These are phyloP conservation scores for Echinochloa phyllopogon DNA, from an alignment of 176 grass and related monocot genomes.

Conservation along the genomic window DNA sequence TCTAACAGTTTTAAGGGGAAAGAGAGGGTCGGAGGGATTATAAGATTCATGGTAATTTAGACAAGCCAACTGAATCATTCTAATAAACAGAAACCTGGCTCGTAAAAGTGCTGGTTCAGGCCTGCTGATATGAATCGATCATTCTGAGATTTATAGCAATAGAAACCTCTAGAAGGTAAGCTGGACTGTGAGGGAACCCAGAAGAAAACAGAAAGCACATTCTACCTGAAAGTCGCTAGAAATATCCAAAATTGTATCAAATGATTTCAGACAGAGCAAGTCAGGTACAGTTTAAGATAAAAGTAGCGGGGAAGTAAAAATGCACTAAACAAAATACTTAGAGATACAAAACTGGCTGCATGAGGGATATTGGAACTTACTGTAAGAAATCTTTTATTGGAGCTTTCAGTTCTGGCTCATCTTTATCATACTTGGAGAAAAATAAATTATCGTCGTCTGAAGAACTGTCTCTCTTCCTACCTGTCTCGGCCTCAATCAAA, in stretches of 20 bases:
- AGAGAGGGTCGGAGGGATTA: not conserved
- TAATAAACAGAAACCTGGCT: not conserved
- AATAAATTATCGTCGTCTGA: conserved; percentile 77
- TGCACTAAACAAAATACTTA: conserved; percentile 34
- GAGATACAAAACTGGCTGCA: conserved; percentile 25
- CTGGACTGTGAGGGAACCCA: not conserved
- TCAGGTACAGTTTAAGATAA: conserved; percentile 1
- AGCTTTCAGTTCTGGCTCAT: conserved; percentile 81
- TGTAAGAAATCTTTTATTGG: conserved; percentile 77
- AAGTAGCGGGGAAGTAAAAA: conserved; percentile 4
- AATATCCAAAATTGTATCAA: conserved; percentile 37
- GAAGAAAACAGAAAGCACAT: not conserved
- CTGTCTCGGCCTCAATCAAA: conserved; percentile 52
- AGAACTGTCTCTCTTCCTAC: conserved; percentile 68
- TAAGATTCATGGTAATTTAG: not conserved
- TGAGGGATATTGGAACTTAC: conserved; percentile 61
- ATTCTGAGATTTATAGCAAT: not conserved
- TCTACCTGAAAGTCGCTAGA: not conserved
- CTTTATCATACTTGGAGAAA: conserved; percentile 89
- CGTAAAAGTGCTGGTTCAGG: not conserved
- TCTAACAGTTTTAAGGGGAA: conserved; percentile 3
- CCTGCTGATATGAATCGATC: conserved; percentile 9
- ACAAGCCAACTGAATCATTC: not conserved
- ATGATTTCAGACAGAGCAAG: conserved; percentile 23
- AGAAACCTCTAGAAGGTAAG: conserved; percentile 4